Evolutionary conservation across 2,329 filamentous ascomycete genomes (phyloP).

Genomic region (Fusarium sp.): DNA sequence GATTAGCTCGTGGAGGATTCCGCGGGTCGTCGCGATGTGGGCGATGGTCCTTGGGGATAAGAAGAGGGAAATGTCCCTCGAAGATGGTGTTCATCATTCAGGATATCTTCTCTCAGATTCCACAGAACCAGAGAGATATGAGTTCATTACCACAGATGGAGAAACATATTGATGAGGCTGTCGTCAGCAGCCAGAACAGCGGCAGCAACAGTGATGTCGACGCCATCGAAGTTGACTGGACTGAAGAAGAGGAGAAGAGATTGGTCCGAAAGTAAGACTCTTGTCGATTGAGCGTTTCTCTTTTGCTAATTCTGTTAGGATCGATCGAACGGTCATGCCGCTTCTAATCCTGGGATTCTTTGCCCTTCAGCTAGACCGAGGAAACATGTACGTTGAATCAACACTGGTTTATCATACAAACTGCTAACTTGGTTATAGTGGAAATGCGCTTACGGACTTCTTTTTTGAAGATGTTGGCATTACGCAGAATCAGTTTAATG

Average conservation of each 20-base stretch:
- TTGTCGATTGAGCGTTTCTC: no score
- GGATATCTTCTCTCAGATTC: not conserved
- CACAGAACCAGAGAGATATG: not conserved
- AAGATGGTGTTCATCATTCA: not conserved
- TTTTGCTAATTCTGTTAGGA: conserved; percentile 42
- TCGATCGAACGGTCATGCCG: conserved; percentile 56
- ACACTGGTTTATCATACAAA: not conserved
- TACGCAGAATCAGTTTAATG: conserved; percentile 57
- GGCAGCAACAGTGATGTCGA: conserved; percentile 28
- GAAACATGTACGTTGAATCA: conserved; percentile 46
- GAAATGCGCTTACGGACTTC: conserved; percentile 55
- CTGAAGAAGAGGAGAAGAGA: conserved; percentile 41
- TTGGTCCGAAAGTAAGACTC: conserved; percentile 43
- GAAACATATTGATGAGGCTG: conserved; percentile 23
- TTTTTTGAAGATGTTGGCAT: conserved; percentile 57
- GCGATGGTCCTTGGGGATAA: conserved; percentile 3
- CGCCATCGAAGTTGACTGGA: conserved; percentile 38
- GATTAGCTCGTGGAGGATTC: not conserved
- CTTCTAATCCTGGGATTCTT: conserved; percentile 57
- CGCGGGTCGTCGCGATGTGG: conserved; percentile 23
- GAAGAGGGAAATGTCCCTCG: conserved; percentile 3
- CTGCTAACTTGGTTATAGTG: conserved; percentile 12
- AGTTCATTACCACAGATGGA: conserved; percentile 22
- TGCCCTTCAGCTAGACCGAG: conserved; percentile 52
- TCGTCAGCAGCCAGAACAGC: conserved; percentile 8